Base-by-base conservation (phyloP, 768 basidiomycete species). In the Filobasidium wieringae region DNA sequence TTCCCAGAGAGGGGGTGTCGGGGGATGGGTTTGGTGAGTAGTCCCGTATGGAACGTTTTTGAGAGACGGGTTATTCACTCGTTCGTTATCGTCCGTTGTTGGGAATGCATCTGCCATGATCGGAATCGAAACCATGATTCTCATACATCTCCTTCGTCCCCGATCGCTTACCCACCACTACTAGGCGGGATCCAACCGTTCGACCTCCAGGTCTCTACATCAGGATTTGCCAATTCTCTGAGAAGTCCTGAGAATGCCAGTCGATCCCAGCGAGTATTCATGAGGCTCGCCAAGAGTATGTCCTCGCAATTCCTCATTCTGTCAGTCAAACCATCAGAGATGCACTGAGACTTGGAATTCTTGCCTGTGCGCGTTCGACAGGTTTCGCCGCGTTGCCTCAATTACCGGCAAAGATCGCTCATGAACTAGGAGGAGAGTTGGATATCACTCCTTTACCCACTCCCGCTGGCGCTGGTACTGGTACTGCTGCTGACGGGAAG, bases 261-360 rank as follows among this genome's bases (percentile, higher is more conserved):
- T 31, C 41, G 55, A 24, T 49, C 43, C 50, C 55, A 57, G 29
- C 30, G 34, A 47, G 47, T 57, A 22, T 57, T 57, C 19, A 57
- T 57, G 55, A 30, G 37, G 34, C 47, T 57, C 8, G 55, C 55
- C 24, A 57, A 57, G 32, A 41, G 55, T 57, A 33, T n/a, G 55
- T 27, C 8, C 7, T 36, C 22, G 9, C 11, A 24, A 11, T 37
- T 19, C 19, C 12, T 37, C 19, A 11, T 37, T 37, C 19, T 17
- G 3, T 7, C 29, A 51, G 7, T 31, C 2, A 30, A 31, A 24
- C 29, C 7, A 24, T 34, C 14, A 37, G 27, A n/a, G 12, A 11
- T 14, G 27, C 14, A 14, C 7, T 7, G 2, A 5, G 4, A 4
- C 50, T 31, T 14, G 27, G 4, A 7, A 37, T 15, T 36, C 33